Evolutionary conservation across 78 protist genomes (phyloP), one percentile per base, ranked within the genome.

Genomic region (Dictyostelium brefeldianum): DNA sequence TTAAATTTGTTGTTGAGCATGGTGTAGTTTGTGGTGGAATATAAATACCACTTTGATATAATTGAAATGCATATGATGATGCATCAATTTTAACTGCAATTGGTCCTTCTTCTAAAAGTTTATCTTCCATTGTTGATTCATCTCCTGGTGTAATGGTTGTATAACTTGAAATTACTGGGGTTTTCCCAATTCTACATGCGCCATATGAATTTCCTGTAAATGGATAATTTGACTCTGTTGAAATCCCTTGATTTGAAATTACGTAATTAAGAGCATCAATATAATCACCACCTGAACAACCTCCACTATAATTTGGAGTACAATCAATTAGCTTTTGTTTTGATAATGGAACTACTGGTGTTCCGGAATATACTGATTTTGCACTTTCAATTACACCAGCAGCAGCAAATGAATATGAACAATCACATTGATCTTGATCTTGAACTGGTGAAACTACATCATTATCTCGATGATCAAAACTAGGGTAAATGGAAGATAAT

Each of bases 341-440:
- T 12, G 74, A 65, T 65, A 65, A 29, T 12, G 74, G 10, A 5
- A 65, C 31, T 7, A 65, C 5, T 10, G n/a, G 11, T 5, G 0
- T 14, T 5, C 8, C 29, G 15, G 53, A 27, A 27, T 29, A 25
- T 6, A 1, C 7, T 1, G 43, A 1, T 36, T 29, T 8, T 29
- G 74, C 64, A 27, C 46, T 8, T 65, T 65, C 74, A 65, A 41
- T 29, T 6, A 41, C 31, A 65, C 74, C 74, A 65, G 46, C 29
- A 29, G 74, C 25, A 36, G 43, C 43, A 36, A 97, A 94, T 25
- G 98, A 90, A 95, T 95, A 97, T 92, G 97, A 97, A 27, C 90
- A 80, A 27, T 97, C 98, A 78, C 98, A 97, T 74, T 94, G 93
- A 22, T 94, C 91, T 90, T 96, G 97, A 89, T 95, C 50, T 87